Evolutionary conservation across 1,139 yeast genomes (phyloP).

Genomic region (Blastobotrys malaysiensis): DNA sequence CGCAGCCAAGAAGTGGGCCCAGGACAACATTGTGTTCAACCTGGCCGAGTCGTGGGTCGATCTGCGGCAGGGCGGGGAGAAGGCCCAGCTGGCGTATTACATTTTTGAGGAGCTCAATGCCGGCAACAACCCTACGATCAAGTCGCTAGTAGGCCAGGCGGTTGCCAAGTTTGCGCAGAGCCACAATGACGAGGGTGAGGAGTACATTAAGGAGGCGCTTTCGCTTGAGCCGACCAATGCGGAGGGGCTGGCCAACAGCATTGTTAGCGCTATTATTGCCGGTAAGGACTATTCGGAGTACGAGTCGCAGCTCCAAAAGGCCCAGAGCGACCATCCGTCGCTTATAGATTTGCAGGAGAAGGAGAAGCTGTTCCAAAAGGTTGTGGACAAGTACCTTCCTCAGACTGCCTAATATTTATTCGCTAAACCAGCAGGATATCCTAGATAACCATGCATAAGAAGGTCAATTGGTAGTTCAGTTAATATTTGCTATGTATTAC

Average conservation of each 20-base stretch:
- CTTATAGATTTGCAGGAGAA: slow-evolving; percentile 50
- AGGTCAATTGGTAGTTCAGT: background rate
- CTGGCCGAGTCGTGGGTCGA: slow-evolving; percentile 64
- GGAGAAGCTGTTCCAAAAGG: slow-evolving; percentile 49
- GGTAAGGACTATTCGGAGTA: slow-evolving; percentile 43
- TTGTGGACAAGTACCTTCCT: slow-evolving; percentile 47
- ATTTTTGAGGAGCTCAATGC: slow-evolving; percentile 65
- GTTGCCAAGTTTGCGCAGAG: slow-evolving; percentile 39
- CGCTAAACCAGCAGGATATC: background rate
- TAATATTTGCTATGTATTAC: no score
- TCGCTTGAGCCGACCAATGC: slow-evolving; percentile 37
- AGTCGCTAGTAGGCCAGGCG: slow-evolving; percentile 44
- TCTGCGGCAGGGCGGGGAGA: slow-evolving; percentile 52
- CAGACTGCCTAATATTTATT: slow-evolving; percentile 2
- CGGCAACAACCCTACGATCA: slow-evolving; percentile 43
- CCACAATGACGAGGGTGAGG: slow-evolving; percentile 43
- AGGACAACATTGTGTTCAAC: slow-evolving; percentile 63
- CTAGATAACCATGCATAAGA: no score
- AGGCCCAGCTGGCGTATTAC: slow-evolving; percentile 56
- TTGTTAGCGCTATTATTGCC: slow-evolving; percentile 47
- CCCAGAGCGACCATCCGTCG: slow-evolving; percentile 47
- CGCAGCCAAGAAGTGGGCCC: slow-evolving; percentile 45
- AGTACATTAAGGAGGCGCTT: slow-evolving; percentile 38
- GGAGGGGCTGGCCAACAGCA: slow-evolving; percentile 54
- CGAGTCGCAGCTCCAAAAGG: slow-evolving; percentile 38